These are phyloP conservation scores for Euclidium syriacum DNA, from an alignment of 345 rosid genomes.

Conservation along the genomic window DNA sequence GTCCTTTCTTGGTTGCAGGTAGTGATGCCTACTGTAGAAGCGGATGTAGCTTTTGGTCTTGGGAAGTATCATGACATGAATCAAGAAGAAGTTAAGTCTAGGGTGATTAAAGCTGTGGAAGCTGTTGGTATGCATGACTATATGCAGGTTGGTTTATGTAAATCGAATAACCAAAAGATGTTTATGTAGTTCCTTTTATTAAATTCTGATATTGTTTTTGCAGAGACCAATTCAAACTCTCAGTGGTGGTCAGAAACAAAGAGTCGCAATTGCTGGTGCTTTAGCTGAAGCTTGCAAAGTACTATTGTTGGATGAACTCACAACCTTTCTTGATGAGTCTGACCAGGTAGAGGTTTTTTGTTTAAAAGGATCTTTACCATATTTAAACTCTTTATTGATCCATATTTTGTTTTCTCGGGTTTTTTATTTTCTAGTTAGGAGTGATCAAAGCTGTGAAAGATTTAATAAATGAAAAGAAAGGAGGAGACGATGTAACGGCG, in stretches of 20 bases:
- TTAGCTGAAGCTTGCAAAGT: conserved; percentile 93
- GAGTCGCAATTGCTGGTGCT: conserved; percentile 96
- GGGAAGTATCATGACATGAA: conserved; percentile 58
- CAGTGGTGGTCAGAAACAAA: conserved; percentile 96
- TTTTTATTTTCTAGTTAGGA: conserved; percentile 46
- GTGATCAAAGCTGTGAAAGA: conserved; percentile 80
- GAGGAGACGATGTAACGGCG: conserved; percentile 69
- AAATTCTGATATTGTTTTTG: conserved; percentile 9
- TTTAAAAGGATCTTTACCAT: no score
- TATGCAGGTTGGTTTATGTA: conserved; percentile 22
- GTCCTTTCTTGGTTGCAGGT: conserved; percentile 45
- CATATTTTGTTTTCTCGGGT: neutral
- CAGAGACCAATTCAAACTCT: conserved; percentile 96
- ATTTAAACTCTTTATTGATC: neutral
- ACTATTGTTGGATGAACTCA: conserved; percentile 83
- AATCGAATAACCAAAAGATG: neutral
- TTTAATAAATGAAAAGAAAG: conserved; percentile 38
- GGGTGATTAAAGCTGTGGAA: conserved; percentile 64
- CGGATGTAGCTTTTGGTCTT: conserved; percentile 91
- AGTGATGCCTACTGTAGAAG: conserved; percentile 96
- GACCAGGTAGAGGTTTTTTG: conserved; percentile 67
- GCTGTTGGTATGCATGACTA: conserved; percentile 78
- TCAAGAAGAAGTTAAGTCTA: conserved; percentile 51
- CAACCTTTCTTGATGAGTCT: conserved; percentile 78
- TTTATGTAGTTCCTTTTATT: neutral